Base-by-base conservation (phyloP, 108 stramenopile genomes). In the Cyclotella cryptica region DNA sequence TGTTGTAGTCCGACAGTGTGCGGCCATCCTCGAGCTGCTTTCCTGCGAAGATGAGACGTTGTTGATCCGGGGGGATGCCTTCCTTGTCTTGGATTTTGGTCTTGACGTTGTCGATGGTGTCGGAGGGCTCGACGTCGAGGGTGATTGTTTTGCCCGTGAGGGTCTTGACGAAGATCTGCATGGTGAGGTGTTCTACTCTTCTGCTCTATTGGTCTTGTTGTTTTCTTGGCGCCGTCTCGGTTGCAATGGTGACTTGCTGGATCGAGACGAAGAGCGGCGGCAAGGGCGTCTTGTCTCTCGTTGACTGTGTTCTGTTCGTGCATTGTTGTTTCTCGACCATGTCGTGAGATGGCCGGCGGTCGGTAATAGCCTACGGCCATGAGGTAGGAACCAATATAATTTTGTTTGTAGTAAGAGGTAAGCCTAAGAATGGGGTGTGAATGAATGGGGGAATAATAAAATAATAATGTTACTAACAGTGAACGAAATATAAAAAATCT, bases 121-220 rank as follows among this genome's bases (percentile, higher is more conserved):
- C 98, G 40, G 89, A 87, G 22, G 98, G 94, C 87, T 98, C 98
- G 60, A 99, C 98, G 85, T 99, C 98, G 67, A 99, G 88, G 27
- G 98, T 99, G 90, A 99, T 99, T 73, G 98, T 99, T 93, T 98
- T 99, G 67, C 98, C 98, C 89, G 97, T 98, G 58, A 98, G 92
- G 87, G 96, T 98, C 91, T 98, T 98, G 39, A 98, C 97, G 85
- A 98, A 98, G 71, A 98, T 96, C 85, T 98, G 96, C 97, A 97
- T 97, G 89, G 87, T 94, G 26, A 46, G 30, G 51, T 53, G 62
- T 47, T 57, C 65, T 60, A 62, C 67, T 62, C 71, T 57, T 58
- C 24, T 42, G 51, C 18, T 52, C 6, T 54, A 26, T 0, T 4
- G 28, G 14, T 28, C 5, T 22, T 55, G 62, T 29, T 58, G 51